Percentiles rank a stretch among this genome's conserved stretches.
phyloP scores from a whole-genome alignment of 2,329 filamentous ascomycete genomes.

The Pestalotiopsis sp. region DNA sequence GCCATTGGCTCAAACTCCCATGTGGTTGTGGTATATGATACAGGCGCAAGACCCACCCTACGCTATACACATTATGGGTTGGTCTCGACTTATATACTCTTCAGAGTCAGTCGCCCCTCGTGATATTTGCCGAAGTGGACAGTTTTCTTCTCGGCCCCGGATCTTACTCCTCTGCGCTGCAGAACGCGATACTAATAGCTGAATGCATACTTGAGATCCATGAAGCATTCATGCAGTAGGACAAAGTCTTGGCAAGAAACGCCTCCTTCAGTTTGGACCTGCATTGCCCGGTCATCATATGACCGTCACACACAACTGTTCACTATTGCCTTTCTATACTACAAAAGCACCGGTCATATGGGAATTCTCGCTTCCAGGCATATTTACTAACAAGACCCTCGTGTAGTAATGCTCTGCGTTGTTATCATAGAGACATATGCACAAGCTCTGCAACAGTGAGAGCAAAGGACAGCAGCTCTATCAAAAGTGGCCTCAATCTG shows the following conservation, averaged over 20 bases:
- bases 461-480: not conserved
- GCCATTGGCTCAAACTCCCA: no score
- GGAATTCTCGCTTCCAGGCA: not conserved
- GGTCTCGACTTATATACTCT: no score
- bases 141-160: no score
- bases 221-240: not conserved
- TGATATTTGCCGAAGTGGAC: no score
- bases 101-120: no score
- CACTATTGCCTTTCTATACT: not conserved
- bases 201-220: not conserved
- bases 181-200: not conserved
- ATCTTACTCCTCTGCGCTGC: not conserved
- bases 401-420: not conserved
- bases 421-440: not conserved
- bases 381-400: not conserved
- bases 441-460: not conserved
- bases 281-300: not conserved
- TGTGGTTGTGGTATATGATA: no score
- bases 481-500: not conserved
- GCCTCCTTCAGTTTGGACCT: not conserved
- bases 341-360: no score
- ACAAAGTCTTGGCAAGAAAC: not conserved
- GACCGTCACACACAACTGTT: not conserved
- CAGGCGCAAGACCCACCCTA: no score
- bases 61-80: no score